Base-by-base conservation (phyloP, 2,329 filamentous ascomycete genomes). In the Penicillium sp. region DNA sequence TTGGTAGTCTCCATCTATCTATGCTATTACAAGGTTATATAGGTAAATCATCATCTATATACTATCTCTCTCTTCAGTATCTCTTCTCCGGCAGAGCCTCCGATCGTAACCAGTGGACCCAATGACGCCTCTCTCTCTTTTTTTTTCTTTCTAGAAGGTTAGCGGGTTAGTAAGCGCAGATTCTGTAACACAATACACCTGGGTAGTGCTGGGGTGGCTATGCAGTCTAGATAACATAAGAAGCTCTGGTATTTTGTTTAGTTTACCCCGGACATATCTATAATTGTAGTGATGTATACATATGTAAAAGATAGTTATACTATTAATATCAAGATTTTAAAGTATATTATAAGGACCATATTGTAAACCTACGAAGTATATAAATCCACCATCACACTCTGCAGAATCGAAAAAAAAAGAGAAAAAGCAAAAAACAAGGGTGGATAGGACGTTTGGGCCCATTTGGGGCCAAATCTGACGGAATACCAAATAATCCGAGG, bases 91-190 rank as follows among this genome's bases (percentile, higher is more conserved):
- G 49, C 52, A 61, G 61, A 65, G 60, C 63, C 60, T 64, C 48
- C 61, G 51, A 63, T 65, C 57, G 57, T 45, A 39, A 33, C 21
- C 48, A 48, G 63, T 63, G 61, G 63, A 49, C 49, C 59, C 61
- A 53, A 60, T 62, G 56, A 62, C 57, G 63, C 62, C 61, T 60
- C 42, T 52, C 49, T 53, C 39, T 47, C 21, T 55, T 53, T 35
- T 35, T 35, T 48, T 62, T 64, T 61, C 45, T 59, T 67, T 67
- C 63, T 67, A 66, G 65, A 67, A 67, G 64, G 59, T 39, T 60
- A 60, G 62, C 55, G 25, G 31, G 48, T 67, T 59, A 66, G 39
- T 64, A 49, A 66, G 50, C 57, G 17, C 31, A 33, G 53, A 49
- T 55, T 57, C 49, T 27, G 49, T 57, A 48, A 52, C 54, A 43